Evolutionary conservation across 2,329 filamentous ascomycete genomes (phyloP).

Genomic region (Monilinia fructigena): DNA sequence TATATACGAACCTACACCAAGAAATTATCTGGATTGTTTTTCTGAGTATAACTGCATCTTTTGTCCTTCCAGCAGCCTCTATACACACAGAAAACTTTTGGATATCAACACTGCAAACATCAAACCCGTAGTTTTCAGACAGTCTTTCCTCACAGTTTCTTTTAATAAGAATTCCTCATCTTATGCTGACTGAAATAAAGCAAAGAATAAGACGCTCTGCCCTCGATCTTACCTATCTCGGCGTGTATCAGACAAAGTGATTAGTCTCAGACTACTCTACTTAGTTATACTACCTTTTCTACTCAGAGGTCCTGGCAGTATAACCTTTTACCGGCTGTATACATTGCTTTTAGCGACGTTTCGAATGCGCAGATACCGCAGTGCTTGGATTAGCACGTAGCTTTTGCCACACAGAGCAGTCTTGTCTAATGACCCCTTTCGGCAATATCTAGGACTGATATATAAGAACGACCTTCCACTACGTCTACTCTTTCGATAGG

Average conservation of each 20-base stretch:
- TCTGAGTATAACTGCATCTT: not conserved
- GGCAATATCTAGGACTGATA: not conserved
- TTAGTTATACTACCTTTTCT: not conserved
- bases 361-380: too few relatives aligned
- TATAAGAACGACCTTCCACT: not conserved
- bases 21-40: not conserved
- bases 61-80: not conserved
- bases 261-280: not conserved
- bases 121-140: rapidly evolving
- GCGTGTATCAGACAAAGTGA: not conserved
- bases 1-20: not conserved
- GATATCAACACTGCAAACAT: too few relatives aligned
- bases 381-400: not conserved
- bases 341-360: not conserved
- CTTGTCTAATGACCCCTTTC: not conserved
- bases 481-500: not conserved
- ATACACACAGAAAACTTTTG: not conserved
- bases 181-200: rapidly evolving
- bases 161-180: not conserved
- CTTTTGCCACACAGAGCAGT: not conserved
- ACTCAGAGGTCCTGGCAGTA: not conserved
- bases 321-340: too few relatives aligned
- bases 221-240: not conserved
- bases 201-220: too few relatives aligned
- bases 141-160: not conserved